These are phyloP conservation scores for Monilinia fructigena DNA, from an alignment of 2,329 filamentous ascomycete genomes.

Conservation along the genomic window DNA sequence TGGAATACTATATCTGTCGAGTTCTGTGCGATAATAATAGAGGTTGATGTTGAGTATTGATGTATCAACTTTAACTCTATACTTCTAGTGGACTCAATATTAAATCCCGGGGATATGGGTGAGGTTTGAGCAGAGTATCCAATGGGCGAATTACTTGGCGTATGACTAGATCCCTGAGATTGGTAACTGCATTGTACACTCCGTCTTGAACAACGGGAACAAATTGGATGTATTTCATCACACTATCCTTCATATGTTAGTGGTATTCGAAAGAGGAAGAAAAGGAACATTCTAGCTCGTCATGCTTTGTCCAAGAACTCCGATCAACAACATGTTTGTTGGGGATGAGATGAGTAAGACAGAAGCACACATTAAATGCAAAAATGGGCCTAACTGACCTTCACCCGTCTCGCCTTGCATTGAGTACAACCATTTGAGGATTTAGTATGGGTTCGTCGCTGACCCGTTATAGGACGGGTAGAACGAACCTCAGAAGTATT, in stretches of 20 bases:
- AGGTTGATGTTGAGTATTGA: conserved; percentile 11
- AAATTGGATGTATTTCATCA: not conserved
- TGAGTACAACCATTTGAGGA: not conserved
- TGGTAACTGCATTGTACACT: not conserved
- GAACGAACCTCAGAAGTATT: too few relatives aligned
- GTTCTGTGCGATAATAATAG: not conserved
- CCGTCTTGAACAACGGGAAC: not conserved
- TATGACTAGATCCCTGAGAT: not conserved
- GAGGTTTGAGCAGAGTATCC: not conserved
- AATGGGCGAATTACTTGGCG: not conserved
- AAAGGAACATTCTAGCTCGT: not conserved
- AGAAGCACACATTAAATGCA: not conserved
- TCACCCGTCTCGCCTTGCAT: not conserved
- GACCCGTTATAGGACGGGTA: not conserved
- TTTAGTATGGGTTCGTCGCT: not conserved
- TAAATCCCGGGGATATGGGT: not conserved
- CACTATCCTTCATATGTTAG: not conserved
- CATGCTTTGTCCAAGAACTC: not conserved
- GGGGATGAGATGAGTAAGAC: too few relatives aligned
- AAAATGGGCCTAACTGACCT: not conserved
- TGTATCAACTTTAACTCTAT: conserved; percentile 3
- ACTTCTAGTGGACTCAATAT: not conserved
- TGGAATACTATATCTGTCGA: not conserved
- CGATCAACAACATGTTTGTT: not conserved
- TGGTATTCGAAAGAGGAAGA: not conserved